These are phyloP conservation scores for Myriosclerotinia scirpicola DNA, from an alignment of 2,329 filamentous ascomycete genomes.

Conservation along the genomic window DNA sequence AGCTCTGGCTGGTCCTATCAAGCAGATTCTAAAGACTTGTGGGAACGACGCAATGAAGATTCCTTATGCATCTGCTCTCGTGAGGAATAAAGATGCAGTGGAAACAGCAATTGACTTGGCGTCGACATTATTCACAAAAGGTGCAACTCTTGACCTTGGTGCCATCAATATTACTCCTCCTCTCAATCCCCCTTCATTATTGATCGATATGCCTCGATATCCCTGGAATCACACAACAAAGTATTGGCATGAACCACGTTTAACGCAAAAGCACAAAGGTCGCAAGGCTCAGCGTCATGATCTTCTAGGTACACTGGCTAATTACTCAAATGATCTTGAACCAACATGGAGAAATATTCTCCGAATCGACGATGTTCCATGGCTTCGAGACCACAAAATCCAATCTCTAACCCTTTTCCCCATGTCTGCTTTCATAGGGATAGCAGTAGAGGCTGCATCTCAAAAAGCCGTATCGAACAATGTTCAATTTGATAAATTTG, in stretches of 20 bases:
- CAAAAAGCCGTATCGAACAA: conserved; percentile 31
- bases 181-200: conserved; percentile 21
- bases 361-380: conserved; percentile 19
- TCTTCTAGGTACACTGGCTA: conserved; percentile 15
- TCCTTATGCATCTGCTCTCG: conserved; percentile 25
- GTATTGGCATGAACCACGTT: conserved; percentile 55
- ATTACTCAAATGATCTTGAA: conserved; percentile 20
- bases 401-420: conserved; percentile 43
- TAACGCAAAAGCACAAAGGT: conserved; percentile 44
- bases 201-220: conserved; percentile 50
- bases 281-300: conserved; percentile 14
- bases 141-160: conserved; percentile 46
- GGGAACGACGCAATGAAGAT: conserved; percentile 45
- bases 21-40: conserved; percentile 43
- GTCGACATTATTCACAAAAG: conserved; percentile 26
- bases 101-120: conserved; percentile 27
- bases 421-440: conserved; percentile 37
- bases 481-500: conserved; percentile 42
- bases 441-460: conserved; percentile 39
- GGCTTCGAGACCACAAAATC: conserved; percentile 48
- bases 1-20: conserved; percentile 32
- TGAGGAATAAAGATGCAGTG: conserved; percentile 27
- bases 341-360: conserved; percentile 23
- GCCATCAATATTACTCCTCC: conserved; percentile 49
- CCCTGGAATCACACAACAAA: conserved; percentile 53